Evolutionary conservation across 768 basidiomycete species (phyloP).

Genomic region (Melanogaster broomeanus): DNA sequence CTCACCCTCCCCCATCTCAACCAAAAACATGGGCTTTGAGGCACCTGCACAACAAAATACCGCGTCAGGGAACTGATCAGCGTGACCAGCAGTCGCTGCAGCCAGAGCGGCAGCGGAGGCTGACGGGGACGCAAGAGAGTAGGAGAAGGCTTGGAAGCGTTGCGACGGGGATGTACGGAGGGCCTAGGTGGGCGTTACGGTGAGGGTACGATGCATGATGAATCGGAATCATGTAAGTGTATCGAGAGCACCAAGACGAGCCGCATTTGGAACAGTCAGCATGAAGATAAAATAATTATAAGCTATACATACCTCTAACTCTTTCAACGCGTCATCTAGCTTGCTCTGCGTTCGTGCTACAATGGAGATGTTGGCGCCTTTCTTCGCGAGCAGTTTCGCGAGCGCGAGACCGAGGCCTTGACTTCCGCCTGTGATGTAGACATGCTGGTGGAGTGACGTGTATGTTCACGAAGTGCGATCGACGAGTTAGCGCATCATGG

Average conservation of each 20-base stretch:
- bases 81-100: slow-evolving; percentile 51
- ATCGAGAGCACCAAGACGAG: slow-evolving; percentile 15
- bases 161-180: slow-evolving; percentile 54
- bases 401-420: slow-evolving; percentile 74
- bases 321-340: too few species aligned
- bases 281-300: too few species aligned
- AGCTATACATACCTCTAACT: slow-evolving; percentile 73
- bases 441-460: too few species aligned
- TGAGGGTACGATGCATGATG: too few species aligned
- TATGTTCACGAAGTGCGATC: too few species aligned
- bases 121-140: slow-evolving; percentile 52
- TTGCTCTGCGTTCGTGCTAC: slow-evolving; percentile 68
- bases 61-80: slow-evolving; percentile 64
- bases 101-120: slow-evolving; percentile 59
- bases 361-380: slow-evolving; percentile 79
- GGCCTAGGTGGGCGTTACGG: too few species aligned
- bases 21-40: slow-evolving; percentile 66
- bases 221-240: background rate
- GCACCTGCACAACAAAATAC: slow-evolving; percentile 76
- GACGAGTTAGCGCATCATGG: background rate
- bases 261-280: too few species aligned
- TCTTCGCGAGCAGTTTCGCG: slow-evolving; percentile 57
- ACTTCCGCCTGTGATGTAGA: slow-evolving; percentile 79
- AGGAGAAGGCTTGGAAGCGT: slow-evolving; percentile 61
- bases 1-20: slow-evolving; percentile 63